Evolutionary conservation across 2,329 filamentous ascomycete genomes (phyloP), one percentile per base, ranked within the genome.

Genomic region (Ceratocystis alfenasii): DNA sequence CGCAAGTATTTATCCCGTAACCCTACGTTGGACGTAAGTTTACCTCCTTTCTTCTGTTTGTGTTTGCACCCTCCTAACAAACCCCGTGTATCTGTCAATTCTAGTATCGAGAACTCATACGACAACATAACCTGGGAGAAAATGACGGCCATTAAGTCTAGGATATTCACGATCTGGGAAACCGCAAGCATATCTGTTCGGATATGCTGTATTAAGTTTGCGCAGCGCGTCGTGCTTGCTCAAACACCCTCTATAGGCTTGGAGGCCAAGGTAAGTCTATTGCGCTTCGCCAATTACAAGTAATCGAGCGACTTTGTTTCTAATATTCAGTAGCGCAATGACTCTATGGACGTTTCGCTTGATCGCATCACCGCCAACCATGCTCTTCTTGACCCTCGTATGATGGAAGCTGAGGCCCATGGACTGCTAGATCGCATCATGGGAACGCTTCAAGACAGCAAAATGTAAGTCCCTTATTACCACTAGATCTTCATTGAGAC

Each of bases 171-270:
- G 68, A 85, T 94, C 72, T 96, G 95, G 93, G 93, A 96, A 71
- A 83, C 80, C 55, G 87, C 89, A 20, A 78, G 84, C 15, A 81
- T 87, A 12, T 87, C 90, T 2, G 84, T 97, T 69, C 87, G 87
- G 71, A 87, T 97, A 74, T 95, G 91, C 79, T 97, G 94, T 78
- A 87, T 97, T 81, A 99, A 99, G 76, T 99, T 99, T 75, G 87
- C 90, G 46, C 93, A 99, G 77, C 86, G 90, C 69, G 90, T 97
- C 57, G 88, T 99, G 57, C 83, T 96, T 70, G 89, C 91, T 20
- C 93, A 99, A 76, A 96, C 90, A 10, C 86, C 87, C n/a, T 90
- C 90, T 60, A 78, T 87, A 67, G 88, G 89, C 70, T 80, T 85
- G 66, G 93, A 97, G 73, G 88, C 89, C 70, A 86, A 90, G 78